These are phyloP conservation scores for Lachancea sp. DNA, from an alignment of 805 yeast species.

Conservation along the genomic window DNA sequence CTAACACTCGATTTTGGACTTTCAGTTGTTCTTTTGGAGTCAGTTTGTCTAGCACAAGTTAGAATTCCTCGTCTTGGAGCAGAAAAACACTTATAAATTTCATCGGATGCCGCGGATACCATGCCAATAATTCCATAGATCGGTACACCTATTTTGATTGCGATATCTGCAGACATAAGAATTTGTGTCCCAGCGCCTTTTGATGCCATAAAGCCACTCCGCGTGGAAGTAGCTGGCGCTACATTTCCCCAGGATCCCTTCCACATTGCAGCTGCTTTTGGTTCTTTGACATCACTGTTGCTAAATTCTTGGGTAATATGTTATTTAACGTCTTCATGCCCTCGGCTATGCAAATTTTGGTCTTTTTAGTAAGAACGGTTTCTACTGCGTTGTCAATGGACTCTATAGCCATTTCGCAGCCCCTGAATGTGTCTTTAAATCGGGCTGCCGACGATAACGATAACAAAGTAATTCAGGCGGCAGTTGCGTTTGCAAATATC, in stretches of 20 bases:
- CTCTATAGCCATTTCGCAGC: conserved; percentile 89
- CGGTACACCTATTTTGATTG: conserved; percentile 87
- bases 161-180: conserved; percentile 78
- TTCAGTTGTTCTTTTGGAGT: conserved; percentile 31
- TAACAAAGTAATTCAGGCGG: conserved; percentile 93
- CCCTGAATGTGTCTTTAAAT: conserved; percentile 88
- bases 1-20: conserved; percentile 11
- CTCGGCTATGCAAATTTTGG: conserved; percentile 84
- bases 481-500: conserved; percentile 85
- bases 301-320: conserved; percentile 87
- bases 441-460: conserved; percentile 84
- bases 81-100: conserved; percentile 85
- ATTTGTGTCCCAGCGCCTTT: conserved; percentile 91
- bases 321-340: conserved; percentile 88
- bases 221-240: conserved; percentile 79
- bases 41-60: conserved; percentile 78
- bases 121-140: conserved; percentile 77
- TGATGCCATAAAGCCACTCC: conserved; percentile 89
- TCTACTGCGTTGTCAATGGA: conserved; percentile 83
- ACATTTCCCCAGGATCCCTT: conserved; percentile 85
- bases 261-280: conserved; percentile 68
- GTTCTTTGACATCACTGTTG: conserved; percentile 81
- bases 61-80: conserved; percentile 93
- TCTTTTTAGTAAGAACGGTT: conserved; percentile 73
- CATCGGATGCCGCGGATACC: conserved; percentile 82